phyloP scores from a whole-genome alignment of 108 stramenopile species.

The Skeletonema grethae region DNA sequence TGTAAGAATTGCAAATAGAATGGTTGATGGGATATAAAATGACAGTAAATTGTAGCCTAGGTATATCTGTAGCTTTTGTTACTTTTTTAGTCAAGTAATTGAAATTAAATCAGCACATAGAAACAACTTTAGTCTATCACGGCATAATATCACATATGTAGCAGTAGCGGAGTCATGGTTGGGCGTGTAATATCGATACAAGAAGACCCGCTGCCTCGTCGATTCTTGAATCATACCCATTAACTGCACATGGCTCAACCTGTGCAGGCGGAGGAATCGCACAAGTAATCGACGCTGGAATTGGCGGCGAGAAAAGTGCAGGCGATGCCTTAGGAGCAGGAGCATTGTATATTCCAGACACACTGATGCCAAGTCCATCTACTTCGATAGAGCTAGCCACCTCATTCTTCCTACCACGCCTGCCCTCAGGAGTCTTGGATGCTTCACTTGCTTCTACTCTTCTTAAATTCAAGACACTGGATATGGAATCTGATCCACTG shows the following conservation, averaged over 20 bases:
- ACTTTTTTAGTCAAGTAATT: background rate
- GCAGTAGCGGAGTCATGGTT: background rate
- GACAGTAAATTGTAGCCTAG: background rate
- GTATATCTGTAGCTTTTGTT: background rate
- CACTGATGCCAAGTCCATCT: conserved; percentile 52
- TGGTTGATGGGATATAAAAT: background rate
- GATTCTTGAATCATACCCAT: conserved; percentile 1
- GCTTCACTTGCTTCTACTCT: conserved; percentile 78
- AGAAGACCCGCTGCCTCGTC: conserved; percentile 4
- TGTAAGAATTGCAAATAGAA: background rate
- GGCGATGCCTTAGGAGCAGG: background rate
- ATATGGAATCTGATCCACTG: conserved; percentile 54
- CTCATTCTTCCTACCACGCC: conserved; percentile 73
- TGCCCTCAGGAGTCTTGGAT: conserved; percentile 79
- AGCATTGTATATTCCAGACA: background rate
- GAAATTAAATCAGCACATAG: background rate
- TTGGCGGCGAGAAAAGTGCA: background rate
- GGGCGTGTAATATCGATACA: background rate
- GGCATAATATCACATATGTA: background rate
- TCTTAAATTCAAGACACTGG: conserved; percentile 69
- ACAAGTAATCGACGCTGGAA: background rate
- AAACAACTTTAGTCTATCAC: background rate
- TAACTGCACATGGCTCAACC: background rate
- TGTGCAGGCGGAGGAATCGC: background rate
- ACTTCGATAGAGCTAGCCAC: conserved; percentile 75